Evolutionary conservation across 2,329 filamentous ascomycete species (phyloP).

Genomic region (Fusarium verrucosum): DNA sequence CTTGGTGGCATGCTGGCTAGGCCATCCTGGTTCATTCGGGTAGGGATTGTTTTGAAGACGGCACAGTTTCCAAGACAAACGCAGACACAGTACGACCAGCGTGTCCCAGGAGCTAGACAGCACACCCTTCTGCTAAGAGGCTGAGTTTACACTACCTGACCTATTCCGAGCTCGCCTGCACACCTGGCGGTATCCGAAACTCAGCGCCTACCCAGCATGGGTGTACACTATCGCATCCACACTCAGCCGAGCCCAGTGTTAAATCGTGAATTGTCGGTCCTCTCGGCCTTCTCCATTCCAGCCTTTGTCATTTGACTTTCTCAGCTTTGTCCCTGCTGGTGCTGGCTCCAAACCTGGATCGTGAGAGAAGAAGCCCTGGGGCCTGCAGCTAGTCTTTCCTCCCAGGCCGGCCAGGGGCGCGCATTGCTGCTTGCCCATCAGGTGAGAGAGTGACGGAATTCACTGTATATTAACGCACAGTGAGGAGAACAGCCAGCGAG

Average conservation of each 20-base stretch:
- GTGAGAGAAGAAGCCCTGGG: constrained; percentile 19
- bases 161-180: constrained; percentile 18
- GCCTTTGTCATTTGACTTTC: constrained; percentile 41
- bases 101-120: constrained; percentile 28
- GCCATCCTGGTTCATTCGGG: constrained; percentile 24
- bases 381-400: constrained; percentile 8
- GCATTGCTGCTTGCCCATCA: constrained; percentile 36
- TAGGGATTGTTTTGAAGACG: constrained; percentile 27
- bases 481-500: constrained; percentile 3
- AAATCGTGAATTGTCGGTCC: constrained; percentile 24
- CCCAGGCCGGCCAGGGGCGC: constrained; percentile 23
- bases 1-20: constrained; percentile 45
- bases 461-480: constrained; percentile 13
- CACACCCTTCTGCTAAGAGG: constrained; percentile 33
- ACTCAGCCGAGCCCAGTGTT: constrained; percentile 38
- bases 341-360: constrained; percentile 29
- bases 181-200: constrained; percentile 35
- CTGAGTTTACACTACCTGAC: constrained; percentile 33
- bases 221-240: constrained; percentile 19
- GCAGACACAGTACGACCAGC: constrained; percentile 32
- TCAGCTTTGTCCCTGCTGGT: constrained; percentile 16
- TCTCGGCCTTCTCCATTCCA: constrained; percentile 42
- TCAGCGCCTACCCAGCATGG: constrained; percentile 29
- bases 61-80: constrained; percentile 36
- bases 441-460: constrained; percentile 34